Base-by-base conservation (phyloP, 2,329 filamentous ascomycete species). In the Pseudonectria buxi region DNA sequence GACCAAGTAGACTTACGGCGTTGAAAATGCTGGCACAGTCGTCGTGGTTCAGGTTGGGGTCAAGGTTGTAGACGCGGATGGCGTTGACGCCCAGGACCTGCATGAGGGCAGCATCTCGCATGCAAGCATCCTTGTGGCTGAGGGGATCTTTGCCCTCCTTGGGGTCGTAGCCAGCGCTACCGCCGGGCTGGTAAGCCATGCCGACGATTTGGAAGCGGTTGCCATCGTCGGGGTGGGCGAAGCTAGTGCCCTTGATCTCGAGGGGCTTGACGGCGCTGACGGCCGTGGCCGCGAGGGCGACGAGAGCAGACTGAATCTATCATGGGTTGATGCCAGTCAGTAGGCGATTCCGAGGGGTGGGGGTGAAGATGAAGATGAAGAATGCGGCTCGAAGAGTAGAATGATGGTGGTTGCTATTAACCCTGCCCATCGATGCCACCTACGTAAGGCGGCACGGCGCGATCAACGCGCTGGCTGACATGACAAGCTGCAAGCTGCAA, bases 21-120 rank as follows among this genome's bases (percentile, higher is more conserved):
- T 83, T 82, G 67, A 82, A 83, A 51, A 82, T 78, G 48, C 73
- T 78, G 39, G 74, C 78, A 52, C 78, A 83, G 45, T 73, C 67
- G 47, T 82, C 77, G 53, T 82, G 78, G 65, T 82, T 81, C 43
- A 81, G 58, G 50, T 79, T 58, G 22, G 78, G 78, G 56, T 78
- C 71, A 42, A 82, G 58, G 64, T 82, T 82, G 65, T 82, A 83
- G n/a, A 81, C 76, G 32, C 79, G 78, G 52, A 83, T 77, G 42
- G 78, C 68, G 63, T 83, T 83, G 56, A 81, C 65, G 43, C 78
- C 76, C 36, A 81, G 65, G 35, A 68, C 62, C 64, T 83, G 78
- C 68, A 81, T 74, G 39, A 82, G 65, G 24, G 78, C 76, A 29
- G 76, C 78, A 67, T 82, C 78, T 43, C 78, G 73, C 51, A 76